Evolutionary conservation across 73 alveolate species (phyloP).

Genomic region (Tetrahymena elliotti): DNA sequence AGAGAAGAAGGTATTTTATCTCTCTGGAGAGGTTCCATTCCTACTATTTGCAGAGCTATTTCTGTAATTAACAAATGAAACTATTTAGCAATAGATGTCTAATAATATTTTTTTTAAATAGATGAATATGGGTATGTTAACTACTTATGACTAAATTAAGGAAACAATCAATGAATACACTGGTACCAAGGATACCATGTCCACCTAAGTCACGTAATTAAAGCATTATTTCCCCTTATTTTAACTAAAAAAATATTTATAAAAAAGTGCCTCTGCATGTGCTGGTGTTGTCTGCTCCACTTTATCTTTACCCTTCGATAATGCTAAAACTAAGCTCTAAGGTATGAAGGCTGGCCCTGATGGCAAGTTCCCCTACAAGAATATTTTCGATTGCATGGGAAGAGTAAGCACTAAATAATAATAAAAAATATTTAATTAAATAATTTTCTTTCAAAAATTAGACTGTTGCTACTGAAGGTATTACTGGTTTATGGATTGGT

Average conservation of each 20-base stretch:
- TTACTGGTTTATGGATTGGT: slow-evolving; percentile 83
- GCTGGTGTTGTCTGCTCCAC: slow-evolving; percentile 68
- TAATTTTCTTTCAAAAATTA: neutral
- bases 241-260: neutral
- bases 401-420: slow-evolving; percentile 12
- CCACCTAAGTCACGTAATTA: slow-evolving; percentile 34
- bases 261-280: slow-evolving; percentile 37
- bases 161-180: slow-evolving; percentile 49
- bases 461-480: slow-evolving; percentile 30
- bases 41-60: slow-evolving; percentile 81
- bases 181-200: slow-evolving; percentile 58
- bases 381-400: slow-evolving; percentile 52
- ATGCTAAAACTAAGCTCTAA: slow-evolving; percentile 65
- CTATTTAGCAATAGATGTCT: neutral
- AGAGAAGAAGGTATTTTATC: slow-evolving; percentile 73
- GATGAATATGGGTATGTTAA: slow-evolving; percentile 73
- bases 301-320: slow-evolving; percentile 69
- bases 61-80: slow-evolving; percentile 48
- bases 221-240: neutral
- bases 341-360: slow-evolving; percentile 50
- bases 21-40: slow-evolving; percentile 79
- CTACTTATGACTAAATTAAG: slow-evolving; percentile 74
- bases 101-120: neutral
- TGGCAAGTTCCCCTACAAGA: slow-evolving; percentile 63
- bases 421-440: neutral